Base-by-base conservation (phyloP, 768 basidiomycete species). In the Tulasnella sp. region DNA sequence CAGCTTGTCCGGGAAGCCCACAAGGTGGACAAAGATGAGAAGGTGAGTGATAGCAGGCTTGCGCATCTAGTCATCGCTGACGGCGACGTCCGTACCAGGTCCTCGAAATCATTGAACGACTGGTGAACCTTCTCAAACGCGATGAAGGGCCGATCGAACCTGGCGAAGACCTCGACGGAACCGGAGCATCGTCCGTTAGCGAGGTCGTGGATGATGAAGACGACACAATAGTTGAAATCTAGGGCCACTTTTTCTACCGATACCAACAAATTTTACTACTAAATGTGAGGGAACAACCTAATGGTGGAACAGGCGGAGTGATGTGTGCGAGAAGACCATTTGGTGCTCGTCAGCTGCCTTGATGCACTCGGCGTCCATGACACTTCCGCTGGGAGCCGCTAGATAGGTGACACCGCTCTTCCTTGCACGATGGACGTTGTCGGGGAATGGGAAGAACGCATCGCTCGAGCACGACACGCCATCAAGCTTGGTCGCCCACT, bases 381-480 rank as follows among this genome's bases (percentile, higher is more conserved):
- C 95, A 79, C 93, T 96, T 69, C 97, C 97, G 71, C 91, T 89
- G 2, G 93, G 92, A 8, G 96, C 95, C 34, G 94, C 95, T 68
- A 99, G 86, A 83, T 97, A 98, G 81, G 85, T 89, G 70, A 95
- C 96, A 0, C 97, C 97, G 78, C 94, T 96, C 86, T 93, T 91
- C 83, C 88, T 87, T 71, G 94, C 93, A 67, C 97, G 87, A 82
- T 98, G 93, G 40, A 99, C 97, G 80, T 99, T 99, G 82, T 99
- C 97, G 15, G 97, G 89, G 89, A 99, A 99, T 22, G 97, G 97
- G 95, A 99, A 99, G 88, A 99, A 99, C 71, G 97, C 97, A 79
- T 99, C 97, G 78, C 94, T 96, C 39, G 93, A 93, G 84, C 97
- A 97, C 7, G 93, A 90, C 71, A 99, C 97, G 29, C 89, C 93